Evolutionary conservation across 257 asterid species (phyloP).

Genomic region (Orobanche coerulescens): DNA sequence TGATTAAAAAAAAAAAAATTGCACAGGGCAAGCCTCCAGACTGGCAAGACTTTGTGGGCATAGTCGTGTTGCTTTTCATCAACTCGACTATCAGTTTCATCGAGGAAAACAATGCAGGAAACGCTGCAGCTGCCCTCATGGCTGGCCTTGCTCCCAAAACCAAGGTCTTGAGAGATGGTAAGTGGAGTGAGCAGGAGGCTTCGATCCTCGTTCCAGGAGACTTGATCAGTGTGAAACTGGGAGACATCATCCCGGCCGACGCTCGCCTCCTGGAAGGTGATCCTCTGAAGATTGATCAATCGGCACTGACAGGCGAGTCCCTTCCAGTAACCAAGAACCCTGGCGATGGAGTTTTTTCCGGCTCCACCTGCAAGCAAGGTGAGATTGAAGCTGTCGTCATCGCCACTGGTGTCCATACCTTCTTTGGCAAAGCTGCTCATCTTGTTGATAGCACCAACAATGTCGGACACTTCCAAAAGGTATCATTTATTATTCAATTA

Average conservation of each 20-base stretch:
- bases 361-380: slow-evolving; percentile 94
- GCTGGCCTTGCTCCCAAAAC: slow-evolving; percentile 92
- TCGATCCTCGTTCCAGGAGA: slow-evolving; percentile 87
- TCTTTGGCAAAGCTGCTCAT: slow-evolving; percentile 96
- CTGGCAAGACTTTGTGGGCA: slow-evolving; percentile 80
- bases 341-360: slow-evolving; percentile 72
- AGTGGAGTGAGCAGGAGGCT: slow-evolving; percentile 77
- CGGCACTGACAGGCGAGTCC: slow-evolving; percentile 87
- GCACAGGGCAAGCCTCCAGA: slow-evolving; percentile 66
- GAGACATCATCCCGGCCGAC: slow-evolving; percentile 87
- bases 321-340: slow-evolving; percentile 76
- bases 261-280: slow-evolving; percentile 93
- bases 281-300: slow-evolving; percentile 79
- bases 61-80: slow-evolving; percentile 51
- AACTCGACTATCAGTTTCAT: slow-evolving; percentile 82
- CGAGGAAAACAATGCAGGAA: slow-evolving; percentile 80
- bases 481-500: too few relatives aligned
- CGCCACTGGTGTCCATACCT: slow-evolving; percentile 94
- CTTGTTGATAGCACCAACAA: slow-evolving; percentile 93
- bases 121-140: slow-evolving; percentile 92
- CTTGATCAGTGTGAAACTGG: slow-evolving; percentile 76
- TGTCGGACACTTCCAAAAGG: slow-evolving; percentile 90
- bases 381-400: slow-evolving; percentile 83
- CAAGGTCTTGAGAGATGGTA: slow-evolving; percentile 89
- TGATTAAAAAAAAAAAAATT: background rate